Percentiles rank a stretch among this genome's conserved stretches.
phyloP scores from a whole-genome alignment of 2,329 filamentous ascomycete genomes.

The Sporothrix brasiliensis region DNA sequence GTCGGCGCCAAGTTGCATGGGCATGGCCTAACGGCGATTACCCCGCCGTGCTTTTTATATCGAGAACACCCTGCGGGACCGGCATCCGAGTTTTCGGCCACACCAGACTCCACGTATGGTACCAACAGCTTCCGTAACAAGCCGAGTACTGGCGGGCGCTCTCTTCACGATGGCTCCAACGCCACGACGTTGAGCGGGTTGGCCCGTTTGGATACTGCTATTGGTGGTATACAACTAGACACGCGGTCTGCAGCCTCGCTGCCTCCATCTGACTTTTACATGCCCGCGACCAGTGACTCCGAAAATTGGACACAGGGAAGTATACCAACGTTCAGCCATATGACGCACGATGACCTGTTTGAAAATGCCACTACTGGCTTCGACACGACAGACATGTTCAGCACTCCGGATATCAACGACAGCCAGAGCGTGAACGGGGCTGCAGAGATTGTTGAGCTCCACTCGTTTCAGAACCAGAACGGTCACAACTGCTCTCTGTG shows the following conservation, averaged over 20 bases:
- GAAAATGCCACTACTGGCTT: neutral
- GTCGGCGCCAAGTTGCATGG: neutral
- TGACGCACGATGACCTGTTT: neutral
- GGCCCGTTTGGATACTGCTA: neutral
- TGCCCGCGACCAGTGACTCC: neutral
- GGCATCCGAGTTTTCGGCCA: neutral
- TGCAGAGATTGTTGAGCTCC: neutral
- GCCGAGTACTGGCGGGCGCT: neutral
- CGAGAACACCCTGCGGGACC: neutral
- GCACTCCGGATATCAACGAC: constrained; percentile 7
- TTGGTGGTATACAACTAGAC: neutral
- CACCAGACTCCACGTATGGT: constrained; percentile 15
- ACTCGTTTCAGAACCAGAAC: neutral
- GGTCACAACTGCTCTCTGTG: neutral
- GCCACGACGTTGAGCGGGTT: constrained; percentile 1
- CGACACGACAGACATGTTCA: neutral
- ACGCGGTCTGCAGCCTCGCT: constrained; percentile 5
- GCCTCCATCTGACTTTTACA: neutral
- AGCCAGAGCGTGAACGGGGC: neutral
- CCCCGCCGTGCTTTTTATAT: no score
- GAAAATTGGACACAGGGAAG: neutral
- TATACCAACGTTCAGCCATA: neutral
- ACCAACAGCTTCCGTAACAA: constrained; percentile 16
- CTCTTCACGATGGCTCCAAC: constrained; percentile 7
- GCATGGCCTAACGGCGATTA: no score